Conservation (phyloP, 129 eudicot species). For the Helianthus annuus region HanXRQr2.0-SUNRISE NC_035445.2:111603705-111604204, state of each 20-base stretch:
- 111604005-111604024: background rate
- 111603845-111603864: slow-evolving; percentile 27
- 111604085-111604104: background rate
- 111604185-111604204: slow-evolving; percentile 15
- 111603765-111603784: slow-evolving; percentile 20
- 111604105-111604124: background rate
- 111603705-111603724: slow-evolving; percentile 34
- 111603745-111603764: background rate
- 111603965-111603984: slow-evolving; percentile 3
- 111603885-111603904: slow-evolving; percentile 33
- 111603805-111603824: background rate
- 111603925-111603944: slow-evolving; percentile 27
- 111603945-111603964: slow-evolving; percentile 1
- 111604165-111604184: slow-evolving; percentile 10
- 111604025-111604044: background rate
- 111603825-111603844: slow-evolving; percentile 24
- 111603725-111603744: slow-evolving; percentile 34
- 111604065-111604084: background rate
- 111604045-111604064: slow-evolving; percentile 4
- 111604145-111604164: background rate
- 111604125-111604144: background rate
- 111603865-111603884: slow-evolving; percentile 8
- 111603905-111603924: slow-evolving; percentile 22
- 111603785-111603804: slow-evolving; percentile 24
- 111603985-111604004: background rate